phyloP scores from a whole-genome alignment of 2,329 filamentous ascomycete genomes.

The Helicocarpus griseus region DNA sequence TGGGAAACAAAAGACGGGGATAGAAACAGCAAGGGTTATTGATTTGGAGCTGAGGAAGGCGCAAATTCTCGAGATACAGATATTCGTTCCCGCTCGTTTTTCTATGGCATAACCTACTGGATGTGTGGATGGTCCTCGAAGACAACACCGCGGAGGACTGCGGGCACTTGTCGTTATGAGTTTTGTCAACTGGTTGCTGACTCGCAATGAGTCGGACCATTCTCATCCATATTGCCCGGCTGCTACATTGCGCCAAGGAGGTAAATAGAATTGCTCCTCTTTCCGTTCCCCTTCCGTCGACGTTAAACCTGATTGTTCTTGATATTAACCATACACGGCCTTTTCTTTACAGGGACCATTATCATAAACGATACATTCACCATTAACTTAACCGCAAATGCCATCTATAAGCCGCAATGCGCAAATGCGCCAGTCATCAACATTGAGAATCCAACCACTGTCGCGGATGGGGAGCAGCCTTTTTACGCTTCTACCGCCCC shows the following conservation, averaged over 20 bases:
- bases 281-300: background rate
- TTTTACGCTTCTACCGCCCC: conserved; percentile 93
- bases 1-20: background rate
- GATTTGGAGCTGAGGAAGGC: no score
- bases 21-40: no score
- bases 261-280: background rate
- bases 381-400: conserved; percentile 39
- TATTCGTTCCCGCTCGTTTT: background rate
- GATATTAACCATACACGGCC: background rate
- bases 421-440: conserved; percentile 12
- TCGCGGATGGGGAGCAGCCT: conserved; percentile 52
- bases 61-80: background rate
- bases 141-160: background rate
- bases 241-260: conserved; percentile 4
- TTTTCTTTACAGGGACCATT: conserved; percentile 25
- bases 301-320: background rate
- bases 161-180: conserved; percentile 7
- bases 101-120: background rate
- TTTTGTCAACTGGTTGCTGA: conserved; percentile 4
- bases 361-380: conserved; percentile 32
- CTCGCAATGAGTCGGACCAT: background rate
- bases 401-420: conserved; percentile 42
- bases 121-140: conserved; percentile 7
- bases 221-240: background rate
- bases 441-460: background rate